These are phyloP conservation scores for Chlorella vulgaris DNA, from an alignment of 139 green algal genomes.

Conservation along the genomic window DNA sequence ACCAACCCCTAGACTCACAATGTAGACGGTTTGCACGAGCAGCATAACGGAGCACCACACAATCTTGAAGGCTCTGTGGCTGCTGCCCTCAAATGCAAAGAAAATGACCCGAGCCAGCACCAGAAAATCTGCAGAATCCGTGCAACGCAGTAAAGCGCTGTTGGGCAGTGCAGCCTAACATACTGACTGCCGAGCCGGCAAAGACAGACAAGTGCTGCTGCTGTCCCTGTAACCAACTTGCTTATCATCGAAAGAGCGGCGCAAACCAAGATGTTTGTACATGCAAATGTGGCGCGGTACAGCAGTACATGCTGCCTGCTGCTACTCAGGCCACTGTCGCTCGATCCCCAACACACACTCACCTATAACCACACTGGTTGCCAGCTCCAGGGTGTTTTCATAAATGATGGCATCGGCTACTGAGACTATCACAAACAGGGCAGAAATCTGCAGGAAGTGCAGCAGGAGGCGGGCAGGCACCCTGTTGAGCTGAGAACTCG, in stretches of 20 bases:
- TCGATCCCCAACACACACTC: too few species aligned
- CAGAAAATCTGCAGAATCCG: conserved; percentile 17
- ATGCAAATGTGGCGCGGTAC: too few species aligned
- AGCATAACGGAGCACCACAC: conserved; percentile 28
- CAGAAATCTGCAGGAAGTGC: conserved; percentile 37
- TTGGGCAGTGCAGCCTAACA: neutral
- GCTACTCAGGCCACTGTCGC: neutral
- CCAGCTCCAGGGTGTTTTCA: conserved; percentile 45
- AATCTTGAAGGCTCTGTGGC: conserved; percentile 27
- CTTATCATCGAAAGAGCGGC: too few species aligned
- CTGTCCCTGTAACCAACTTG: too few species aligned
- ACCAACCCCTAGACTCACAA: conserved; percentile 2
- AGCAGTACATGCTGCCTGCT: too few species aligned
- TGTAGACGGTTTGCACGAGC: conserved; percentile 15
- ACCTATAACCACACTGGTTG: neutral
- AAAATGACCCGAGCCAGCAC: conserved; percentile 37
- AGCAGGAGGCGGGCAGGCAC: too few species aligned
- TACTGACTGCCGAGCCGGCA: too few species aligned
- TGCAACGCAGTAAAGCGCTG: neutral
- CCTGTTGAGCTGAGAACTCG: too few species aligned
- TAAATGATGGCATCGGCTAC: conserved; percentile 40
- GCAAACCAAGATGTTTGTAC: too few species aligned
- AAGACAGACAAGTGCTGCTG: too few species aligned
- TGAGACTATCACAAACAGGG: conserved; percentile 32
- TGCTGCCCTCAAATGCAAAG: conserved; percentile 4